A percentile compares a stretch with the other conserved stretches of the same genome.
phyloP scores from a whole-genome alignment of 306 rosid genomes.

The Malus sylvestris region DNA sequence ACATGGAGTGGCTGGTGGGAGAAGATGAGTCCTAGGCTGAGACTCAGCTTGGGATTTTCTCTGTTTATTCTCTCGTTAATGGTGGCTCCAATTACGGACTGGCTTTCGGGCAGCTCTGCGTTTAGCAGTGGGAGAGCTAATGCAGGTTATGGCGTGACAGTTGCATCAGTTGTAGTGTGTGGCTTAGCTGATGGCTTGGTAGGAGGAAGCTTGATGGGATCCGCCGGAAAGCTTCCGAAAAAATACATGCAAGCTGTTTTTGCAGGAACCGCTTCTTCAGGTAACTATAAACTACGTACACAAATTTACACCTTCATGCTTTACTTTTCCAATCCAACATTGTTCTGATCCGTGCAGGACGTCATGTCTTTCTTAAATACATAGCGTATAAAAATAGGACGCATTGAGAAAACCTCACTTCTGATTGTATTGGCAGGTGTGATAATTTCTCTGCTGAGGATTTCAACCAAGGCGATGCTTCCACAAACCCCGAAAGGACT shows the following conservation, averaged over 20 bases:
- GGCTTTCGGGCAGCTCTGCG: slow-evolving; percentile 30
- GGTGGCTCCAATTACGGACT: slow-evolving; percentile 60
- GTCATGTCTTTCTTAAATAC: neutral
- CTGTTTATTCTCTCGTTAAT: slow-evolving; percentile 56
- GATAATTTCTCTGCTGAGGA: slow-evolving; percentile 66
- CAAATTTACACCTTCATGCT: neutral
- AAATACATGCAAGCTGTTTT: slow-evolving; percentile 94
- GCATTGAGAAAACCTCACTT: neutral
- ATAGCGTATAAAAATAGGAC: neutral
- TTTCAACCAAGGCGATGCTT: slow-evolving; percentile 72
- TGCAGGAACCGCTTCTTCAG: slow-evolving; percentile 95
- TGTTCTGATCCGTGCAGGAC: neutral
- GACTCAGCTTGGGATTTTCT: slow-evolving; percentile 55
- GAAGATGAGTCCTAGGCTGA: slow-evolving; percentile 42
- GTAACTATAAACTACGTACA: slow-evolving; percentile 21
- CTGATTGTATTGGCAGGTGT: slow-evolving; percentile 48
- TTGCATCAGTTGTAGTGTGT: slow-evolving; percentile 34
- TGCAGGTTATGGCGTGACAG: slow-evolving; percentile 37
- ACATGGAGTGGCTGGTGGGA: slow-evolving; percentile 58
- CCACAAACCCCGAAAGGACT: slow-evolving; percentile 78
- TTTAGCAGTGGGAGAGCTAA: slow-evolving; percentile 20
- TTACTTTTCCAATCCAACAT: neutral
- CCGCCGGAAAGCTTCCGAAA: slow-evolving; percentile 87
- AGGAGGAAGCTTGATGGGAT: slow-evolving; percentile 81
- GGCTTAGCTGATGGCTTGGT: slow-evolving; percentile 81